Percentiles rank a stretch among this genome's conserved stretches.
Evolutionary conservation across 163 green algal genomes (phyloP).

Genomic region (Coccomyxa subellipsoidea): DNA sequence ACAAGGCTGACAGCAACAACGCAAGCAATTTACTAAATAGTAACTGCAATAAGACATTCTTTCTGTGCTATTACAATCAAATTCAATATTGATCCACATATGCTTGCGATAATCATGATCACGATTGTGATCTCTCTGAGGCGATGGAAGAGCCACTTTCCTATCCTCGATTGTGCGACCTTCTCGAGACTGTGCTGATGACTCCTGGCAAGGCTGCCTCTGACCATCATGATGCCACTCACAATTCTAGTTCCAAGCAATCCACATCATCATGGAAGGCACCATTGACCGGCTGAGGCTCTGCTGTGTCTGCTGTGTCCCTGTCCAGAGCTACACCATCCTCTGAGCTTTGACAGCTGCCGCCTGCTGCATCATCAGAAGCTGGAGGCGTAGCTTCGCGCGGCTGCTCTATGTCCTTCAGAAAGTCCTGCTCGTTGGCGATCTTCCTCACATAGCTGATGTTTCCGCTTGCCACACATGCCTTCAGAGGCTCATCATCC

Average conservation of each 20-base stretch:
- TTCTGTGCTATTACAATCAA: too few relatives aligned
- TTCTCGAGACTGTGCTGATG: too few relatives aligned
- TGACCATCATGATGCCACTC: too few relatives aligned
- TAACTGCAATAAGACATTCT: too few relatives aligned
- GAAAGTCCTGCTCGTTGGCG: background rate
- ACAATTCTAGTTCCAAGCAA: background rate
- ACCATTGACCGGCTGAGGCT: background rate
- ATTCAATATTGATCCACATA: too few relatives aligned
- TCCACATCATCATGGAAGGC: background rate
- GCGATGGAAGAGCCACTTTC: too few relatives aligned
- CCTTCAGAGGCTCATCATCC: slow-evolving; percentile 11
- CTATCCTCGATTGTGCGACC: too few relatives aligned
- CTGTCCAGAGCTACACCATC: background rate
- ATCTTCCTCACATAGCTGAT: slow-evolving; percentile 16
- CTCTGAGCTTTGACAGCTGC: background rate
- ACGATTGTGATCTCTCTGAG: too few relatives aligned
- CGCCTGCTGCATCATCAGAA: background rate
- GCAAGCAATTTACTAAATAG: too few relatives aligned
- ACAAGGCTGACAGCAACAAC: too few relatives aligned
- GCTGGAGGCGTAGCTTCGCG: background rate
- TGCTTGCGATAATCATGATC: too few relatives aligned
- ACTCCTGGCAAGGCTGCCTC: too few relatives aligned
- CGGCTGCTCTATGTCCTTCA: background rate
- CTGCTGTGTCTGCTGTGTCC: background rate
- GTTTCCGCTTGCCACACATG: background rate